Evolutionary conservation across 495 filamentous ascomycete genomes (phyloP), one percentile per base, ranked within the genome.

Genomic region (Parathielavia appendiculata): DNA sequence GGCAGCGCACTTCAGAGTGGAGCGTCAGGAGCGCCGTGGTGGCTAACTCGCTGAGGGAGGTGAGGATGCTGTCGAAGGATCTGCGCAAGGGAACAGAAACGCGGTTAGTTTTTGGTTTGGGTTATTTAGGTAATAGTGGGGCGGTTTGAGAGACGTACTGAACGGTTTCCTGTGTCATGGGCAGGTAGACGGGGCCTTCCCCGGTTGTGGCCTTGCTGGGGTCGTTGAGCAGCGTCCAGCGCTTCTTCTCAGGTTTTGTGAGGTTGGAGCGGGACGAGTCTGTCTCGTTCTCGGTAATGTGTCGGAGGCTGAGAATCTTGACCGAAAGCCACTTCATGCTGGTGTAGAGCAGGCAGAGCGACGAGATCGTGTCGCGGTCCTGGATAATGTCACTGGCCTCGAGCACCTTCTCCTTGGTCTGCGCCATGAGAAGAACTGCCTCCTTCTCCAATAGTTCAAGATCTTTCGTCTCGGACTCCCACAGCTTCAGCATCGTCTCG

Each of bases 241-340:
- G 82, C 51, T 88, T 86, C 52, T 75, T 77, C 60, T 77, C 73
- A 40, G 76, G 72, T 62, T 72, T 78, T 20, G 75, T 74, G 51
- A 78, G 63, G 23, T 66, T 73, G 6, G 76, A 66, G 41, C 73
- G 73, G 17, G 78, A 77, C 13, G 79, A 79, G 63, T 83, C 79
- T 1, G 74, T 75, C 51, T 81, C 75, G 56, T 80, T 79, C 40
- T 68, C 63, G 26, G 80, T 88, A 60, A 95, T 86, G 61, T 88
- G 84, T 23, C 92, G 84, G 39, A 97, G 79, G 53, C 87, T 79
- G 13, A 76, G 67, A 17, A 96, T 81, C 69, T 90, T 90, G 63
- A 83, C 86, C 54, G 88, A 85, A 23, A 98, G 85, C 93, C 93
- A 98, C 80, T 93, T 89, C 92, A 96, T 95, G 79, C 92, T 97